phyloP scores from a whole-genome alignment of 2,329 filamentous ascomycete species.

The Pseudogymnoascus sp. region DNA sequence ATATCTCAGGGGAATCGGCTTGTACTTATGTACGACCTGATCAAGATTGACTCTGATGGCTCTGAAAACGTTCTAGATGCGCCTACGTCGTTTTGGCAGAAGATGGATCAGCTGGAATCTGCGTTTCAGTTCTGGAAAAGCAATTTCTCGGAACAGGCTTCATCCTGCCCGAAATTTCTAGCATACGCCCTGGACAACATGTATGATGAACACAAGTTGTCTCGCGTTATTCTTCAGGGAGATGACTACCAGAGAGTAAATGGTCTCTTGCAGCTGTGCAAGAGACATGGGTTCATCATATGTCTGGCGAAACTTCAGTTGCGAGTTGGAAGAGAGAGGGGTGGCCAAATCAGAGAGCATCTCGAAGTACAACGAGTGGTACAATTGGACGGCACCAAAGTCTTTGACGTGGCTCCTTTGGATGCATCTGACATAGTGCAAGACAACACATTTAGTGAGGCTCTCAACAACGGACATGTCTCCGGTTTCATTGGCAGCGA shows the following conservation, averaged over 20 bases:
- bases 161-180: not conserved
- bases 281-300: not conserved
- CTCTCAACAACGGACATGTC: not conserved
- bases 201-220: not conserved
- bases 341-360: not conserved
- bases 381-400: not conserved
- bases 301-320: not conserved
- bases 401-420: not conserved
- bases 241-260: not conserved
- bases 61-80: not conserved
- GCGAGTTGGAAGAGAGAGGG: not conserved
- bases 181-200: not conserved
- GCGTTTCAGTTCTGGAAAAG: not conserved
- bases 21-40: constrained; percentile 45
- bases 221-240: not conserved
- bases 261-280: not conserved
- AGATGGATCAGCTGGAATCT: not conserved
- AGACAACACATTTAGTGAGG: no score
- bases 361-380: not conserved
- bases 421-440: not conserved
- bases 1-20: constrained; percentile 40
- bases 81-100: not conserved
- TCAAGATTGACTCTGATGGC: constrained; percentile 19
- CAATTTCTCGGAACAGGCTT: not conserved
- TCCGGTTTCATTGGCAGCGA: not conserved